Conservation (phyloP, 257 asterid species). For the Osmanthus fragrans region DNA sequence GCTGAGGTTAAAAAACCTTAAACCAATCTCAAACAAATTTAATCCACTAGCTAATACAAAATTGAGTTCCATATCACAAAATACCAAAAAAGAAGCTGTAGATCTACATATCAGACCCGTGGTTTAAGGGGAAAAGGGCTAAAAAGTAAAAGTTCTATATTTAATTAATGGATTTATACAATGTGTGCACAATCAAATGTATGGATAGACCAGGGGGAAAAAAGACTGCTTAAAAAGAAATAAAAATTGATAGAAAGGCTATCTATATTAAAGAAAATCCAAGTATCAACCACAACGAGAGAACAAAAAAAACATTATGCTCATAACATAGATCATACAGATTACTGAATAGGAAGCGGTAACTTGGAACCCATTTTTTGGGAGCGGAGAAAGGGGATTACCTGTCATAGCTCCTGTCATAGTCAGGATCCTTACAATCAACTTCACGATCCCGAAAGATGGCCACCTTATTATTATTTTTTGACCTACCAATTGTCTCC, state of each 20-base stretch:
- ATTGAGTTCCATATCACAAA: not conserved
- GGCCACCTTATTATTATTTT: conserved; percentile 75
- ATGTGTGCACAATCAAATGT: not conserved
- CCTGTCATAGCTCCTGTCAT: conserved; percentile 93
- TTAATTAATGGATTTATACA: not conserved
- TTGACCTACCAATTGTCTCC: conserved; percentile 69
- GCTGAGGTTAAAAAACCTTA: not conserved
- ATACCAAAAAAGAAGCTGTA: not conserved
- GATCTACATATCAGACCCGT: not conserved
- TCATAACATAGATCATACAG: not conserved
- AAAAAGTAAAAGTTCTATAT: not conserved
- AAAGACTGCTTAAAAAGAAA: not conserved
- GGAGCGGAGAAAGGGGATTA: conserved; percentile 6
- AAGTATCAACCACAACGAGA: not conserved
- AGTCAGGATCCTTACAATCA: conserved; percentile 96
- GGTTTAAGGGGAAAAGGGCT: not conserved
- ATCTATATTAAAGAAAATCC: not conserved
- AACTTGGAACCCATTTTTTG: not conserved
- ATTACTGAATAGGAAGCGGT: not conserved
- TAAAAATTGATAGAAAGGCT: not conserved
- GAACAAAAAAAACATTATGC: not conserved
- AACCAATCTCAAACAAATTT: not conserved
- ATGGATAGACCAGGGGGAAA: not conserved
- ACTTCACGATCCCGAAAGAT: conserved; percentile 90
- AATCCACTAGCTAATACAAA: not conserved